These are phyloP conservation scores for Lactifluus hygrophoroides DNA, from an alignment of 768 basidiomycete genomes.

Conservation along the genomic window DNA sequence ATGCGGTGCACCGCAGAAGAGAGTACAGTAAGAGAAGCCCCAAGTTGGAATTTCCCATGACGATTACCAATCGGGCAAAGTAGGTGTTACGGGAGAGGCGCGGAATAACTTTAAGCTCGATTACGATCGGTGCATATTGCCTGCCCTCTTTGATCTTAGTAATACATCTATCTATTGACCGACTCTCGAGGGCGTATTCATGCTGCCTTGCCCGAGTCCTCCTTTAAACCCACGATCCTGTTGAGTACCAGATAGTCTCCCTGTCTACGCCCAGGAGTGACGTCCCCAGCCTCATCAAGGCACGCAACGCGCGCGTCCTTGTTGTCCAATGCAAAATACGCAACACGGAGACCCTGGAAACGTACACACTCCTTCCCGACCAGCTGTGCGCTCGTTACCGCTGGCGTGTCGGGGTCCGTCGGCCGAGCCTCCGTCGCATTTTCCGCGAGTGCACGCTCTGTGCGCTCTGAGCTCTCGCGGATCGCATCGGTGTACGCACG, in stretches of 20 bases:
- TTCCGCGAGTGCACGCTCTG: conserved; percentile 48
- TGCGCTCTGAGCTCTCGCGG: conserved; percentile 53
- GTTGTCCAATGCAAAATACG: conserved; percentile 83
- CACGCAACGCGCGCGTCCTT: conserved; percentile 67
- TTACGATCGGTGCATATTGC: too few species aligned
- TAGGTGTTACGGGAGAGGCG: too few species aligned
- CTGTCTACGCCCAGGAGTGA: conserved; percentile 38
- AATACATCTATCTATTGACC: neutral
- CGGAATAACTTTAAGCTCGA: too few species aligned
- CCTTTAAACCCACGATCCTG: conserved; percentile 89
- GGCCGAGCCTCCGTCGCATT: conserved; percentile 30
- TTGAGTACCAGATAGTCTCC: conserved; percentile 84
- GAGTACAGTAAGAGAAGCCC: too few species aligned
- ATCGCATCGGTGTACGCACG: conserved; percentile 54
- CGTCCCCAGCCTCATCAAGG: conserved; percentile 46
- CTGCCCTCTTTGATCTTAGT: too few species aligned
- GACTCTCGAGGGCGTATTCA: neutral
- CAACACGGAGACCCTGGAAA: conserved; percentile 94
- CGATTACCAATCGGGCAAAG: too few species aligned
- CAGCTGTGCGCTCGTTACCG: conserved; percentile 68
- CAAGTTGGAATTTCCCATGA: too few species aligned
- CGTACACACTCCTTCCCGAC: conserved; percentile 88
- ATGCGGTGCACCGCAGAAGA: too few species aligned
- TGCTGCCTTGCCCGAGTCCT: conserved; percentile 72
- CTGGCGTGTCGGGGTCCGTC: conserved; percentile 49